These are phyloP conservation scores for Scedosporium aurantiacum DNA, from an alignment of 2,329 filamentous ascomycete genomes.

Conservation along the genomic window DNA sequence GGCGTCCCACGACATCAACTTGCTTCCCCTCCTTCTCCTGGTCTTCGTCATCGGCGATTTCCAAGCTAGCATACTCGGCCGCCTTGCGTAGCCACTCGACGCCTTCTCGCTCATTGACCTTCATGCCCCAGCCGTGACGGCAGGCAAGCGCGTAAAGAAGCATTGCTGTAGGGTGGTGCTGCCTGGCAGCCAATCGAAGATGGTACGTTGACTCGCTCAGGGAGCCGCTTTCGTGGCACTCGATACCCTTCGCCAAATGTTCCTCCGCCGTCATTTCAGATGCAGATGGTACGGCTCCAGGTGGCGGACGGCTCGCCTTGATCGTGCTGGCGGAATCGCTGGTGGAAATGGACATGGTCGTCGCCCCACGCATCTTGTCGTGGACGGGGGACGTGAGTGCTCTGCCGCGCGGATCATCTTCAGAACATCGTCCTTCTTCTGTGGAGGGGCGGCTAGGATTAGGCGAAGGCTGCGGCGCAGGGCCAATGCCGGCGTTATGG, in stretches of 20 bases:
- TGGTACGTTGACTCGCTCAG: conserved; percentile 95
- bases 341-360: conserved; percentile 36
- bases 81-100: conserved; percentile 88
- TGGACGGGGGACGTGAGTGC: conserved; percentile 25
- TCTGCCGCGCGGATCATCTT: conserved; percentile 38
- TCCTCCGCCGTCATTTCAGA: conserved; percentile 73
- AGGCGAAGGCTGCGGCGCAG: conserved; percentile 31
- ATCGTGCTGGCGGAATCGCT: conserved; percentile 46
- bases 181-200: conserved; percentile 74
- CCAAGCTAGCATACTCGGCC: conserved; percentile 69
- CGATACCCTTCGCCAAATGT: conserved; percentile 81
- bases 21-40: conserved; percentile 50
- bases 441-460: conserved; percentile 33
- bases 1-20: conserved; percentile 58
- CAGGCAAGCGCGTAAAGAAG: conserved; percentile 90
- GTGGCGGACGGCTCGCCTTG: conserved; percentile 24
- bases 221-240: conserved; percentile 76
- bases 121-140: conserved; percentile 96
- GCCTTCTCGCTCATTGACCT: conserved; percentile 78
- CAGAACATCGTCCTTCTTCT: conserved; percentile 30
- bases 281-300: conserved; percentile 41
- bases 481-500: conserved; percentile 12
- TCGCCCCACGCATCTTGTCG: conserved; percentile 28
- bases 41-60: conserved; percentile 74
- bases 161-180: conserved; percentile 87